phyloP scores from a whole-genome alignment of 768 basidiomycete genomes.

The Heimioporus sp. region DNA sequence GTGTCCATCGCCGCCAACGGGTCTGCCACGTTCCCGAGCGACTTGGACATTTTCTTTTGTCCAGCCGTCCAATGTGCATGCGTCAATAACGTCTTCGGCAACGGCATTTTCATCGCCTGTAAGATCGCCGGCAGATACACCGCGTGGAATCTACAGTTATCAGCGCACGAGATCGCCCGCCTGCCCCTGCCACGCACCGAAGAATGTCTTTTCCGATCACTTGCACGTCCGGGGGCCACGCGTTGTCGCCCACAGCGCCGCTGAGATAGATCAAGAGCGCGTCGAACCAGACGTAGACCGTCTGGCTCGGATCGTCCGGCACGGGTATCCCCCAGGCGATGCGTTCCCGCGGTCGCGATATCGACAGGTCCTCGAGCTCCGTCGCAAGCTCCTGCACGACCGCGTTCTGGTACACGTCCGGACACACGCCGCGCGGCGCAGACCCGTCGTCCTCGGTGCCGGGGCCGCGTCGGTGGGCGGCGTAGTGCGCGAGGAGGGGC shows the following conservation, averaged over 20 bases:
- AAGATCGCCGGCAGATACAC: slow-evolving; percentile 87
- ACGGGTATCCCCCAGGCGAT: slow-evolving; percentile 86
- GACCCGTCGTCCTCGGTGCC: slow-evolving; percentile 5
- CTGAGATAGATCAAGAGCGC: slow-evolving; percentile 85
- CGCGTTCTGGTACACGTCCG: slow-evolving; percentile 52
- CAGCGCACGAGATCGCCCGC: neutral
- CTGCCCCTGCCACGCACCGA: slow-evolving; percentile 41
- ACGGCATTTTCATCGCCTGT: slow-evolving; percentile 59
- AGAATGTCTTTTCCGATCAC: slow-evolving; percentile 92
- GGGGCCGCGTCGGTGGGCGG: slow-evolving; percentile 17
- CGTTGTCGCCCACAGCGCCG: slow-evolving; percentile 48
- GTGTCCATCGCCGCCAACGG: slow-evolving; percentile 68
- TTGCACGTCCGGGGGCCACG: slow-evolving; percentile 84
- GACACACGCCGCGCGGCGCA: slow-evolving; percentile 43
- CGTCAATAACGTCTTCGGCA: slow-evolving; percentile 48
- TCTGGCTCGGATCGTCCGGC: slow-evolving; percentile 74
- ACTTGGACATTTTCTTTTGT: slow-evolving; percentile 88
- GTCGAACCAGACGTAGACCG: slow-evolving; percentile 95
- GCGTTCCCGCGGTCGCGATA: slow-evolving; percentile 75
- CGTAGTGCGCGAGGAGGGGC: slow-evolving; percentile 51
- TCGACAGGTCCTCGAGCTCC: slow-evolving; percentile 70
- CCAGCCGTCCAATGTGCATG: slow-evolving; percentile 90
- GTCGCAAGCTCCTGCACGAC: slow-evolving; percentile 45
- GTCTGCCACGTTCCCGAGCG: slow-evolving; percentile 82
- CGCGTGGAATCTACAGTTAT: slow-evolving; percentile 63